Evolutionary conservation across 1,284 basidiomycete species (phyloP).

Genomic region (Ceratobasidium sp.): DNA sequence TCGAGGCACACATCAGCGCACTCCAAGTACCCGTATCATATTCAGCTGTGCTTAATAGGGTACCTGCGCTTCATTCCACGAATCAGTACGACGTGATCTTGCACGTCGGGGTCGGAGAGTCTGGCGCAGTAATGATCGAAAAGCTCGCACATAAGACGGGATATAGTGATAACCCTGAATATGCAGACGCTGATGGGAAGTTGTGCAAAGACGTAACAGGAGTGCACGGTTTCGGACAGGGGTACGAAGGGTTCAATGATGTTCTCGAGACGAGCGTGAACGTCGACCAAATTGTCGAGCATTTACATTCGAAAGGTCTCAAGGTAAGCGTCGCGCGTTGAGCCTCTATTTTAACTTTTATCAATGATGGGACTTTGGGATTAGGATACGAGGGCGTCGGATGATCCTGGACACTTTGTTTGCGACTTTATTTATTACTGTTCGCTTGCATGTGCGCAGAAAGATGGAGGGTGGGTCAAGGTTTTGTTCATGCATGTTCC

Average conservation of each 20-base stretch:
- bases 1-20: constrained; percentile 66
- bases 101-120: constrained; percentile 74
- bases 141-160: constrained; percentile 72
- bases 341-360: no score
- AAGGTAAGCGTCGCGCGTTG: constrained; percentile 60
- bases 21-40: constrained; percentile 72
- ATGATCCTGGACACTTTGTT: constrained; percentile 80
- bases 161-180: no score
- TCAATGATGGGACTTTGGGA: not conserved
- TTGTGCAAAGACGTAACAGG: constrained; percentile 56
- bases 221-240: constrained; percentile 62
- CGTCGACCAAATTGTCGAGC: constrained; percentile 61
- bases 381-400: constrained; percentile 70
- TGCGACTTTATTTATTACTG: constrained; percentile 82
- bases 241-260: constrained; percentile 61
- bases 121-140: constrained; percentile 73
- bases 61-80: constrained; percentile 69
- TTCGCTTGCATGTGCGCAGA: constrained; percentile 67
- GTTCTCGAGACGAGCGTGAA: constrained; percentile 62
- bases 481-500: constrained; percentile 79
- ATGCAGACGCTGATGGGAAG: constrained; percentile 70
- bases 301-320: constrained; percentile 66
- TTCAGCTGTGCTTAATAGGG: constrained; percentile 64
- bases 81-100: constrained; percentile 75
- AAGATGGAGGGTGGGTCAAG: constrained; percentile 62